Evolutionary conservation across 306 rosid genomes (phyloP), one percentile per base, ranked within the genome.

Genomic region (Gastrolobium villosum): DNA sequence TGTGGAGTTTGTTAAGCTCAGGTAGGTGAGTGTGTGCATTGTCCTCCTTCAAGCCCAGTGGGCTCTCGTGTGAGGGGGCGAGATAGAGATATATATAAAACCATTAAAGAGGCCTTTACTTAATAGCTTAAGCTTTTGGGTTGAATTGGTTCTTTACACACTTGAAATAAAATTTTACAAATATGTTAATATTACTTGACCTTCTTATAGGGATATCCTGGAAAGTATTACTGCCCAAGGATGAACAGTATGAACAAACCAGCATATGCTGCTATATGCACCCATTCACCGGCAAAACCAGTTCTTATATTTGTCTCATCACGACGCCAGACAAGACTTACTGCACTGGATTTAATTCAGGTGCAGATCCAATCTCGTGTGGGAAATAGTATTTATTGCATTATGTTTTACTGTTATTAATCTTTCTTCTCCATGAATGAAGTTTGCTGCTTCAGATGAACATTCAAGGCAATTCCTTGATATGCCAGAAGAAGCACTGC

Each of bases 211-310:
- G 99, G 99, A 69, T 95, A 95, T 85, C 99, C 99, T 78, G 99
- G 99, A 84, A 95, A 92, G 86, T 91, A 86, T 81, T 95, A 95
- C 86, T 95, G 98, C 83, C 99, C 99, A 28, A 87, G 99, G 86
- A 95, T 95, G 99, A 92, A 88, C 83, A 95, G 96, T 83, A 95
- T 95, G 99, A 95, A 95, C 65, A 95, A 95, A 88, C 98, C 99
- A 68, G 83, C 98, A 36, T 92, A 95, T 85, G 99, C 99, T 71
- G 97, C 99, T 76, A 95, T 95, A 81, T 89, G 97, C 88, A 95
- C 99, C 60, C 99, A 95, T 81, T 95, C 99, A 60, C 97, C 98
- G 60, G 82, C 94, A 45, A 95, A 92, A 85, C 99, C 99, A n/a
- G 99, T 92, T 83, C 91, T 95, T 63, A 91, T 95, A 87, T 95